phyloP scores from a whole-genome alignment of 371 early-diverging fungal genomes.

The Coemansia sp. region DNA sequence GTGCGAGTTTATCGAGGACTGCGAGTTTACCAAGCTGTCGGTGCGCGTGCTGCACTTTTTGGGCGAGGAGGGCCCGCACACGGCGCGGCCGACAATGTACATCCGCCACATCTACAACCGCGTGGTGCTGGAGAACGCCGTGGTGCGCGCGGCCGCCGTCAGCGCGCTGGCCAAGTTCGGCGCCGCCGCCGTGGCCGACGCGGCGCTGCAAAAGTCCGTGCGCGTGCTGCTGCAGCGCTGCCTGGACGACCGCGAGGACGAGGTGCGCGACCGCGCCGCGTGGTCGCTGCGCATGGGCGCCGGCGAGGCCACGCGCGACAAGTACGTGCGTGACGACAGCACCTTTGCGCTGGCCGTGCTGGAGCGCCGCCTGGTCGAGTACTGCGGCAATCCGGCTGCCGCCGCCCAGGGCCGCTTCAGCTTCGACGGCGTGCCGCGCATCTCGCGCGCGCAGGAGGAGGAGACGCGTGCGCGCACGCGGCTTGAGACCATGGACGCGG shows the following conservation, averaged over 20 bases:
- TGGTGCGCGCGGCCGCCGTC: constrained; percentile 98
- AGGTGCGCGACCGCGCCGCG: constrained; percentile 96
- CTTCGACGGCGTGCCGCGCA: constrained; percentile 73
- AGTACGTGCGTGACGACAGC: constrained; percentile 71
- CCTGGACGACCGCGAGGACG: constrained; percentile 96
- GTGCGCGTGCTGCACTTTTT: constrained; percentile 93
- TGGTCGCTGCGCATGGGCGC: constrained; percentile 82
- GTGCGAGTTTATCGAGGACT: constrained; percentile 99
- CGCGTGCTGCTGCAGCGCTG: constrained; percentile 87
- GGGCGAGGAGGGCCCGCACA: constrained; percentile 93
- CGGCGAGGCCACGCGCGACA: constrained; percentile 57
- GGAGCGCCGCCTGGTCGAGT: constrained; percentile 83
- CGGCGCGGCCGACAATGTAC: constrained; percentile 86
- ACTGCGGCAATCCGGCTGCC: constrained; percentile 66
- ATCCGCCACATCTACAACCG: constrained; percentile 99
- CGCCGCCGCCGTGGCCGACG: constrained; percentile 72
- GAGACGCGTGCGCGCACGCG: constrained; percentile 40
- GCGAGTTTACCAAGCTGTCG: constrained; percentile 96
- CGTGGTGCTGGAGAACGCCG: constrained; percentile 94
- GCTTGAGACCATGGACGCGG: constrained; percentile 44
- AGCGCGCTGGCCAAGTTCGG: constrained; percentile 94
- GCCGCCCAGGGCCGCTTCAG: constrained; percentile 70
- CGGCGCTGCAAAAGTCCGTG: constrained; percentile 74
- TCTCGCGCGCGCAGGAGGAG: constrained; percentile 77
- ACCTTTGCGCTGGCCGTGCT: constrained; percentile 84